Conservation (phyloP, 2,329 filamentous ascomycete genomes). For the Kalmusia sp. region DNA sequence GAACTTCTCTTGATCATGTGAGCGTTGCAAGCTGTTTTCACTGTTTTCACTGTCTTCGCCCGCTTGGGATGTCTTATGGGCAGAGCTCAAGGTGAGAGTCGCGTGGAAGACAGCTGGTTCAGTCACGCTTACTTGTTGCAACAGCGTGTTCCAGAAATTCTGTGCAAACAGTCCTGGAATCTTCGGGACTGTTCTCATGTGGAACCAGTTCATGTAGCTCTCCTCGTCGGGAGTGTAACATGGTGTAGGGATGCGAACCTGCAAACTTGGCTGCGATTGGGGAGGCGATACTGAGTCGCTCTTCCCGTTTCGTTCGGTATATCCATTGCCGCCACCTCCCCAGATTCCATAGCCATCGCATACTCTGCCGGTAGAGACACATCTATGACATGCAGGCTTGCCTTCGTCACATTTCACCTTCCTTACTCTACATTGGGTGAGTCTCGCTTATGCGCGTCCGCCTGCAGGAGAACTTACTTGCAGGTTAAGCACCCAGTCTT, state of each 20-base stretch:
- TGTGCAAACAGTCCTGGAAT: background rate
- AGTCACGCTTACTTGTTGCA: background rate
- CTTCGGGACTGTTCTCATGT: background rate
- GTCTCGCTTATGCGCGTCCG: background rate
- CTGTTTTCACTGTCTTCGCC: slow-evolving; percentile 11
- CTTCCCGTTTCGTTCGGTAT: slow-evolving; percentile 8
- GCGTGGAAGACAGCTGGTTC: slow-evolving; percentile 12
- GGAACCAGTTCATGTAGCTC: slow-evolving; percentile 1
- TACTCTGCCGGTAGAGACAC: slow-evolving; percentile 42
- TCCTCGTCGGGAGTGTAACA: background rate
- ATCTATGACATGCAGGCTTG: slow-evolving; percentile 45
- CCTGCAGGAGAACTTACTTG: slow-evolving; percentile 24
- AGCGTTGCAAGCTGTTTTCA: slow-evolving; percentile 2
- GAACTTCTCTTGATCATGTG: slow-evolving; percentile 35
- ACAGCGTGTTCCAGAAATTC: background rate
- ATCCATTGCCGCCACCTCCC: slow-evolving; percentile 42
- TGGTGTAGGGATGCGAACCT: background rate
- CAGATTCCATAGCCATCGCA: slow-evolving; percentile 55
- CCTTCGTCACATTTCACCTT: slow-evolving; percentile 46
- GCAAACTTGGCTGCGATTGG: slow-evolving; percentile 6
- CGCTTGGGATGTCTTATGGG: slow-evolving; percentile 31
- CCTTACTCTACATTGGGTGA: slow-evolving; percentile 22
- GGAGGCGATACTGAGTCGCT: background rate
- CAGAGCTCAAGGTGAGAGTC: slow-evolving; percentile 42
- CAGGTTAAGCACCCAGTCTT: slow-evolving; percentile 30